phyloP scores from a whole-genome alignment of 495 filamentous ascomycete genomes.

The Chaetomium cochliodes region DNA sequence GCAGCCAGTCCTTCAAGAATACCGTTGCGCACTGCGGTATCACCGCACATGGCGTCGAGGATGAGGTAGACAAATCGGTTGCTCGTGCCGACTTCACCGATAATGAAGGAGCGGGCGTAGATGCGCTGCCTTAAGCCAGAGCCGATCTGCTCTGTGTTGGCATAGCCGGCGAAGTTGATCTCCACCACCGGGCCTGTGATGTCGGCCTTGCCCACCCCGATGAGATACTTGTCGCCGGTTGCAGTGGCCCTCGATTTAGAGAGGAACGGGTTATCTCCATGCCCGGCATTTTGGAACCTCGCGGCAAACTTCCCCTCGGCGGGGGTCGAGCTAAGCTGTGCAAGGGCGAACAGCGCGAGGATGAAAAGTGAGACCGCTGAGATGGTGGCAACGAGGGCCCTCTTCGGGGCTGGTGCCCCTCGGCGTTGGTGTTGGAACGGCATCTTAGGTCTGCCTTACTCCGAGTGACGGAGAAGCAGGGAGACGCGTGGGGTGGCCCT shows the following conservation, averaged over 20 bases:
- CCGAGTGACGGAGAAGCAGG: background rate
- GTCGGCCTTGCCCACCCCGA: slow-evolving; percentile 92
- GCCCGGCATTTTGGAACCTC: background rate
- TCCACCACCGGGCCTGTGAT: slow-evolving; percentile 76
- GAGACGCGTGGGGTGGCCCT: background rate
- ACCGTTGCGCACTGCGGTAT: slow-evolving; percentile 84
- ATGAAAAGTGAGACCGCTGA: slow-evolving; percentile 29
- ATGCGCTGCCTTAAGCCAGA: slow-evolving; percentile 81
- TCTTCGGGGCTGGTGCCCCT: slow-evolving; percentile 4
- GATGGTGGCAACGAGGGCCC: slow-evolving; percentile 19
- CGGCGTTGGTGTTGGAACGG: slow-evolving; percentile 15
- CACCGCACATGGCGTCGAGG: slow-evolving; percentile 77
- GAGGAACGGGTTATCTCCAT: background rate
- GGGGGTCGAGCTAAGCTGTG: slow-evolving; percentile 11
- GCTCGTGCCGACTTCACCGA: slow-evolving; percentile 65
- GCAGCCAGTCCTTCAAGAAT: slow-evolving; percentile 69
- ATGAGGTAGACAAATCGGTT: slow-evolving; percentile 87
- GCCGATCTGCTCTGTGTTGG: slow-evolving; percentile 71
- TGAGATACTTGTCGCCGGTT: slow-evolving; percentile 60
- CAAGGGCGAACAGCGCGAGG: slow-evolving; percentile 26
- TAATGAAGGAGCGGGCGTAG: slow-evolving; percentile 86
- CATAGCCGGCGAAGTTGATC: slow-evolving; percentile 67
- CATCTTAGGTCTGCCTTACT: slow-evolving; percentile 1
- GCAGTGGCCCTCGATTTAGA: slow-evolving; percentile 31
- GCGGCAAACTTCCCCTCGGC: background rate